Evolutionary conservation across 2,329 filamentous ascomycete genomes (phyloP).

Genomic region (Trichoderma breve): DNA sequence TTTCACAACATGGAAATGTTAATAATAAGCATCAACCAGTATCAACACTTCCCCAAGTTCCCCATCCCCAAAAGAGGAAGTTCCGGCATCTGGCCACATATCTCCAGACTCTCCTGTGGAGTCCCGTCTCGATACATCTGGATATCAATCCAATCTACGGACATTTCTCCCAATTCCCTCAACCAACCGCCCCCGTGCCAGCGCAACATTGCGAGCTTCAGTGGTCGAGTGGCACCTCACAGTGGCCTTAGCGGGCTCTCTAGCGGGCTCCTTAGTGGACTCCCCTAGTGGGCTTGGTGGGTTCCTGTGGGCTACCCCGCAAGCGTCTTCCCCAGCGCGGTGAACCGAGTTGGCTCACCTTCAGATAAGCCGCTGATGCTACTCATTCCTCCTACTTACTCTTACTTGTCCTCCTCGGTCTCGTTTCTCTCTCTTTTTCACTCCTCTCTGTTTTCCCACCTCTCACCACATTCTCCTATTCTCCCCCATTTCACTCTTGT

Average conservation of each 20-base stretch:
- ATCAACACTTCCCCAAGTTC: neutral
- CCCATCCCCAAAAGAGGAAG: neutral
- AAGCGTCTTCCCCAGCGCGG: slow-evolving; percentile 5
- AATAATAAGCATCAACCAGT: neutral
- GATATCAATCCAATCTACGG: neutral
- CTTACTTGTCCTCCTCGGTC: slow-evolving; percentile 4
- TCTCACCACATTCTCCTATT: neutral
- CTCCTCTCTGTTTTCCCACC: neutral
- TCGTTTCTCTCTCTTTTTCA: neutral
- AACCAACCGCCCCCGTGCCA: neutral
- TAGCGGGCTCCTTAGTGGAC: neutral
- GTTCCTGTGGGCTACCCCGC: neutral
- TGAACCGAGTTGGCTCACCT: slow-evolving; percentile 15
- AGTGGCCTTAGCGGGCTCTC: neutral
- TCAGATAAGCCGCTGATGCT: slow-evolving; percentile 18
- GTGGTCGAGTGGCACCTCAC: neutral
- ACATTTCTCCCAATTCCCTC: neutral
- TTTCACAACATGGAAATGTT: too few species aligned
- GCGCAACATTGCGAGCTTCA: neutral
- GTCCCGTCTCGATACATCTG: neutral
- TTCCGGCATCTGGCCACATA: neutral
- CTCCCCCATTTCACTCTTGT: neutral
- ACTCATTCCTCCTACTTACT: slow-evolving; percentile 8
- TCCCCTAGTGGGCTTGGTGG: neutral
- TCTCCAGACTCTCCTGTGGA: neutral